A percentile compares a stretch with the other conserved stretches of the same genome.
These are phyloP conservation scores for Cladorrhinum sp. DNA, from an alignment of 2,329 filamentous ascomycete genomes.

Conservation along the genomic window DNA sequence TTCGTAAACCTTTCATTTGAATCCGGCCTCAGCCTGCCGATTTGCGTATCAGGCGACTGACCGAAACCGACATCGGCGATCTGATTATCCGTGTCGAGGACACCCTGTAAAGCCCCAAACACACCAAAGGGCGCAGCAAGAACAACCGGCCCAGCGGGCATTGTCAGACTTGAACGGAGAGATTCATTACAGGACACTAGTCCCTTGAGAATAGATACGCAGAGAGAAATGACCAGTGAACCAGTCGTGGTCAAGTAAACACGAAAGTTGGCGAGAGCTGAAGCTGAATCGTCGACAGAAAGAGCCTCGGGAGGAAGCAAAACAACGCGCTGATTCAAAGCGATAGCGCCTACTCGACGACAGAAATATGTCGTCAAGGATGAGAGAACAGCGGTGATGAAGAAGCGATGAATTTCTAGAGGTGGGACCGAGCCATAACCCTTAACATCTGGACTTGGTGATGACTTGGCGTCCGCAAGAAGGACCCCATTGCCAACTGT, in stretches of 20 bases:
- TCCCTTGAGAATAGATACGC: conserved; percentile 46
- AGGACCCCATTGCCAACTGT: conserved; percentile 11
- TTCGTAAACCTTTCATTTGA: conserved; percentile 40
- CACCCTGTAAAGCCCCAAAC: conserved; percentile 42
- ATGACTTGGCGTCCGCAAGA: conserved; percentile 34
- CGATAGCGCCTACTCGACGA: conserved; percentile 45
- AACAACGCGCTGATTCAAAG: conserved; percentile 52
- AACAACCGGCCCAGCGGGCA: conserved; percentile 43
- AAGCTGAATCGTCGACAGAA: conserved; percentile 30
- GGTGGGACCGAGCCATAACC: conserved; percentile 35
- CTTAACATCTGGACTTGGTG: conserved; percentile 33
- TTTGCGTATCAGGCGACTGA: conserved; percentile 53
- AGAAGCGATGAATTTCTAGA: conserved; percentile 51
- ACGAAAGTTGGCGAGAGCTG: conserved; percentile 49
- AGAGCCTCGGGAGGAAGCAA: conserved; percentile 40
- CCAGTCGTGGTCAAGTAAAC: conserved; percentile 56
- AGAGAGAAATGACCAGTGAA: conserved; percentile 48
- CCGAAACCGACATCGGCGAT: conserved; percentile 38
- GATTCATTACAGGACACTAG: conserved; percentile 46
- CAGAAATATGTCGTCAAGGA: conserved; percentile 52
- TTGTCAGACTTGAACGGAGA: conserved; percentile 36
- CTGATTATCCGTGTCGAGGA: conserved; percentile 35
- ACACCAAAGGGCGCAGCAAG: conserved; percentile 55
- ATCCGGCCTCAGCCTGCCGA: conserved; percentile 41
- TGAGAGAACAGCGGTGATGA: conserved; percentile 51